Percentiles rank a stretch among this genome's conserved stretches.
phyloP scores from a whole-genome alignment of 495 filamentous ascomycete genomes.

The Penicillium steckii region DNA sequence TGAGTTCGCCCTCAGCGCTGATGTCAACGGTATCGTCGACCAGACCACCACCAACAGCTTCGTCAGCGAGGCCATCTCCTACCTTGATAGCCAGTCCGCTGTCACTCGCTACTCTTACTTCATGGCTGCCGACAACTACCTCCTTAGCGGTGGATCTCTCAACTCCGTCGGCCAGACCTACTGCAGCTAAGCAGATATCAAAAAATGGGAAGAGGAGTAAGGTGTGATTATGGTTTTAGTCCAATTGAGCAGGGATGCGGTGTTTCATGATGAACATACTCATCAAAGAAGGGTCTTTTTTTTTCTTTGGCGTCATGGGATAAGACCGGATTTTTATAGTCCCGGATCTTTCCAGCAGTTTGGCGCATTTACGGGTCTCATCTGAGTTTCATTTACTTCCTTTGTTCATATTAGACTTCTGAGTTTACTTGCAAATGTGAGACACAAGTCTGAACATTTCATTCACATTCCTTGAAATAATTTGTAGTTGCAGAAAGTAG shows the following conservation, averaged over 20 bases:
- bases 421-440: background rate
- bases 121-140: constrained; percentile 51
- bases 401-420: background rate
- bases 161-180: constrained; percentile 30
- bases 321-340: background rate
- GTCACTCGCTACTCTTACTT: constrained; percentile 83
- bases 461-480: background rate
- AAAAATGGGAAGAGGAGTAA: background rate
- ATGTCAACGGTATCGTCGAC: constrained; percentile 37
- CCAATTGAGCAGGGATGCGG: background rate
- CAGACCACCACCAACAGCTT: constrained; percentile 51
- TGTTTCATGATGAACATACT: background rate
- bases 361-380: constrained; percentile 1
- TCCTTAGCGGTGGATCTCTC: constrained; percentile 23
- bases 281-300: background rate
- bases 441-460: background rate
- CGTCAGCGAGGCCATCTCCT: constrained; percentile 54
- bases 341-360: background rate
- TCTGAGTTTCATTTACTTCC: background rate
- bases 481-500: background rate
- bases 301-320: background rate
- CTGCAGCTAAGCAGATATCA: background rate
- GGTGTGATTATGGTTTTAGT: background rate
- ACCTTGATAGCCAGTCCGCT: constrained; percentile 62
- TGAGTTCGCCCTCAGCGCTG: constrained; percentile 61